Evolutionary conservation across 208 protist species (phyloP).

Genomic region (Naegleria fowleri): DNA sequence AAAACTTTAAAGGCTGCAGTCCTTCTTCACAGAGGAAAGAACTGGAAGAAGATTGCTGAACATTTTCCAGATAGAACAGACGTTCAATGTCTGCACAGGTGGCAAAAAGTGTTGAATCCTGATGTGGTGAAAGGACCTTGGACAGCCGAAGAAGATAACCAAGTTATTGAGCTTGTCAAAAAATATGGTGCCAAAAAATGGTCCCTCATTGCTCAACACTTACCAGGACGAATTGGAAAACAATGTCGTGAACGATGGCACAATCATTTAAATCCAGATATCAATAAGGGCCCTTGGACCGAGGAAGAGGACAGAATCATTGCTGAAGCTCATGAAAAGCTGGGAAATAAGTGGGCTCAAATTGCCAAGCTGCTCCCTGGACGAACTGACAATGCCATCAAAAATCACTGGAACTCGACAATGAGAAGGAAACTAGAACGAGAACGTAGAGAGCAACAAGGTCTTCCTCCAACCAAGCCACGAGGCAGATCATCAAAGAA

Average conservation of each 20-base stretch:
- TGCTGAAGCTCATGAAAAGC: conserved; percentile 41
- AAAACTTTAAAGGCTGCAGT: background rate
- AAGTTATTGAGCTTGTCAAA: conserved; percentile 13
- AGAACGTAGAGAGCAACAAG: background rate
- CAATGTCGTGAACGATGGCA: conserved; percentile 35
- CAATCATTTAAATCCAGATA: conserved; percentile 33
- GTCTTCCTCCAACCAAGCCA: background rate
- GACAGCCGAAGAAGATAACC: conserved; percentile 30
- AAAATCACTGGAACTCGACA: conserved; percentile 72
- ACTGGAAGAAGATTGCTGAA: conserved; percentile 32
- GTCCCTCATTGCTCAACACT: conserved; percentile 21
- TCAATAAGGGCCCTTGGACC: conserved; percentile 32
- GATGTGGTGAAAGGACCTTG: conserved; percentile 28
- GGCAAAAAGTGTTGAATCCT: conserved; percentile 31
- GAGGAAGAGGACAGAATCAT: conserved; percentile 56
- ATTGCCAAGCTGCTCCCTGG: conserved; percentile 59
- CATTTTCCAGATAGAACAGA: conserved; percentile 24
- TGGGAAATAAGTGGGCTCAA: conserved; percentile 65
- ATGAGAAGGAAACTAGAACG: conserved; percentile 38
- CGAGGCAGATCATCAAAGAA: background rate
- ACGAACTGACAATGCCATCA: conserved; percentile 62
- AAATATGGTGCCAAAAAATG: conserved; percentile 35
- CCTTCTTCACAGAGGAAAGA: conserved; percentile 24
- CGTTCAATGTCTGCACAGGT: conserved; percentile 25
- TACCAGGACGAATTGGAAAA: conserved; percentile 27